Percentiles rank a stretch among this genome's conserved stretches.
phyloP scores from a whole-genome alignment of 352 stramenopile species.

The Thraustochytrium sp. region DNA sequence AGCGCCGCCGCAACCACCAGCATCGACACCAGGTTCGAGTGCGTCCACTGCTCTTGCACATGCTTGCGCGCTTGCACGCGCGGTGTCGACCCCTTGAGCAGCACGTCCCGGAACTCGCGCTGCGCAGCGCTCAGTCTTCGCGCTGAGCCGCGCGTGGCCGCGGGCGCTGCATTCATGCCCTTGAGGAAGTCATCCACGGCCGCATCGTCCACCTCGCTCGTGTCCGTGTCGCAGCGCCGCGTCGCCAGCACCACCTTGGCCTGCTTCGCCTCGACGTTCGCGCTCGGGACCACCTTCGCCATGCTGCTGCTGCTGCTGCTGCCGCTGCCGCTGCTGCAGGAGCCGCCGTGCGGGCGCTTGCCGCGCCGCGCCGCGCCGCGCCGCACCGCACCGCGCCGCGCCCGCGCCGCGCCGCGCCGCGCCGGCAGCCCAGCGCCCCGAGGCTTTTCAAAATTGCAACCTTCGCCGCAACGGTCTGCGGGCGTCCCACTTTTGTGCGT shows the following conservation, averaged over 20 bases:
- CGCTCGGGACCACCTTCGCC: background rate
- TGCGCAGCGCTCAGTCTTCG: background rate
- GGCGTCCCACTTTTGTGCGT: no score
- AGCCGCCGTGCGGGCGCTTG: no score
- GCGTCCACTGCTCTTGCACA: constrained; percentile 37
- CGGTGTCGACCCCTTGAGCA: constrained; percentile 36
- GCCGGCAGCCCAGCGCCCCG: no score
- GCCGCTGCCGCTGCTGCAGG: no score
- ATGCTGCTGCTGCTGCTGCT: no score
- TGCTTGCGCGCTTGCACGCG: constrained; percentile 20
- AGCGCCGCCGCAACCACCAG: background rate
- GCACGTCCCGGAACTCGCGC: background rate
- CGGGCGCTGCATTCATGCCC: background rate
- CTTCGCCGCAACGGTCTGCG: no score
- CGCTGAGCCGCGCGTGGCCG: background rate
- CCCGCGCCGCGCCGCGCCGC: no score
- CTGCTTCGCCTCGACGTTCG: background rate
- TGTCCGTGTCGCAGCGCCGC: background rate
- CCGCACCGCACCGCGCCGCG: no score
- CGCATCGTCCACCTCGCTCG: background rate
- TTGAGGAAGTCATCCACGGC: background rate
- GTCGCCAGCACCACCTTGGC: background rate
- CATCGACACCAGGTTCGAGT: constrained; percentile 15
- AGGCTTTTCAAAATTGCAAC: no score
- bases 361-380: no score